Conservation (phyloP, 2,329 filamentous ascomycete species). For the Huntiella abstrusa region DNA sequence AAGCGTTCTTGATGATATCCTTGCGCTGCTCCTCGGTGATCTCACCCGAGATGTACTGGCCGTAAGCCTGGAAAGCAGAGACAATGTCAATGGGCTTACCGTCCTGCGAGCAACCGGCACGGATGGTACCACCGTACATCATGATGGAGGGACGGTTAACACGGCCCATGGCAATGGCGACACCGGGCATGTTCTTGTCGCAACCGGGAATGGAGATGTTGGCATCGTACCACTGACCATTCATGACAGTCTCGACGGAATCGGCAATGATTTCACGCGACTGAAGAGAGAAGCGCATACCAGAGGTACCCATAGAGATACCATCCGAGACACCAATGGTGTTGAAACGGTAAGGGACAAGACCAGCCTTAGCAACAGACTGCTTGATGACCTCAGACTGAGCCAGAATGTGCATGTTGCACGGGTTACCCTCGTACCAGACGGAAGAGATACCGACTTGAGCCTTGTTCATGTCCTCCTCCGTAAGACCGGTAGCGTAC, state of each 20-base stretch:
- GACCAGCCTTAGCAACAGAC: slow-evolving; percentile 47
- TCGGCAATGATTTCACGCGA: slow-evolving; percentile 85
- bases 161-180: slow-evolving; percentile 74
- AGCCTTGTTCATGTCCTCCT: slow-evolving; percentile 83
- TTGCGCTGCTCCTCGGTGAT: slow-evolving; percentile 65
- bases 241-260: slow-evolving; percentile 82
- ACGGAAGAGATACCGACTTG: slow-evolving; percentile 96
- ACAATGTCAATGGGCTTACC: slow-evolving; percentile 71
- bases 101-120: slow-evolving; percentile 64
- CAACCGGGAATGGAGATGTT: slow-evolving; percentile 87
- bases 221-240: slow-evolving; percentile 79
- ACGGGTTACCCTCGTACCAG: slow-evolving; percentile 96
- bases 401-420: slow-evolving; percentile 96
- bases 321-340: slow-evolving; percentile 94
- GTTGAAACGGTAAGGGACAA: slow-evolving; percentile 95
- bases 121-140: slow-evolving; percentile 87
- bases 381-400: slow-evolving; percentile 57
- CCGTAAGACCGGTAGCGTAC: slow-evolving; percentile 77
- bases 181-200: slow-evolving; percentile 96
- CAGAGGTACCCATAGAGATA: slow-evolving; percentile 94
- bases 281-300: slow-evolving; percentile 90
- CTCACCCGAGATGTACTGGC: slow-evolving; percentile 61
- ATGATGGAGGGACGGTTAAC: slow-evolving; percentile 87
- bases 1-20: slow-evolving; percentile 65
- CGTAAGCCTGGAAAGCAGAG: slow-evolving; percentile 73